Base-by-base conservation (phyloP, 208 protist species). In the Tritrichomonas musculus region DNA sequence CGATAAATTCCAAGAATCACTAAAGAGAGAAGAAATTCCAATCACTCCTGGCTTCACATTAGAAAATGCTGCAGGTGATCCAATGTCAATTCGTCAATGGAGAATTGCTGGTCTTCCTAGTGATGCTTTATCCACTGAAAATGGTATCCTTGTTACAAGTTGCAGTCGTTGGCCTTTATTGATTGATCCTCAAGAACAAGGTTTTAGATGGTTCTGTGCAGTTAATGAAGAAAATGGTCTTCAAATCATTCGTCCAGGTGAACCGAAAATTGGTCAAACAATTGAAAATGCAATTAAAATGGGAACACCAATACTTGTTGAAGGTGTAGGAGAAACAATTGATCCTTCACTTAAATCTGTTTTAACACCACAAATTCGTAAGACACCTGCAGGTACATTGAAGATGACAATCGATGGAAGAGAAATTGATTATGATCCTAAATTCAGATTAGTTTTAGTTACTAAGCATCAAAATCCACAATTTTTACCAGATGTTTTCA, bases 41-140 rank as follows among this genome's bases (percentile, higher is more conserved):
- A 64, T 94, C 94, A 55, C 94, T 95, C 73, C 94, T 97, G 99
- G 0, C 94, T 95, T 96, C 47, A 98, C 96, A 30, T 95, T 99
- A 17, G 96, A 95, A 41, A 93, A 93, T 22, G 96, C 96, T 20
- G 96, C 99, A 5, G 97, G 97, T 55, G 97, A 99, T 94, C 97
- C 97, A 22, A 96, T 99, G 64, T 95, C 97, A 94, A 98, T 97
- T 33, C 96, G 98, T 27, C 97, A 97, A 80, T 99, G 98, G 98
- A 96, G 97, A 92, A 97, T 99, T 69, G 96, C 97, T 94, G 97
- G 97, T 0, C 95, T 99, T 50, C 98, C 98, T 50, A 97, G 96
- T 27, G 98, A 99, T 94, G 95, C 97, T 65, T 97, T 97, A 75
- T 98, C 97, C n/a, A 97, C 97, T 1, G 97, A 98, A 94, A 99